Percentiles rank a stretch among this genome's conserved stretches.
These are phyloP conservation scores for Hura crepitans DNA, from an alignment of 441 rosid genomes.

Conservation along the genomic window DNA sequence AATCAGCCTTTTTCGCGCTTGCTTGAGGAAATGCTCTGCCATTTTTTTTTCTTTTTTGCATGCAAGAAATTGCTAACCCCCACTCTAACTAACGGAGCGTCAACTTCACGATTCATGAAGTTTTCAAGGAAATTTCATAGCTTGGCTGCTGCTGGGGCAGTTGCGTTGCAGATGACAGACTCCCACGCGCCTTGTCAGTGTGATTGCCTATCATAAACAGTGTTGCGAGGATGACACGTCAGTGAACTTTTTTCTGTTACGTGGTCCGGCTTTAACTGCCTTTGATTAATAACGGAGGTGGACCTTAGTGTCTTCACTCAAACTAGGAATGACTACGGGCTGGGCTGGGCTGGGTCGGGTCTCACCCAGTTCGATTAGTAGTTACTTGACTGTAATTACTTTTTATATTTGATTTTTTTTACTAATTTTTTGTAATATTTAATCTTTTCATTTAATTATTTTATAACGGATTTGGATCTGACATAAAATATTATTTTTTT, in stretches of 20 bases:
- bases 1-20: constrained; percentile 24
- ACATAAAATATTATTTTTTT: too few species aligned
- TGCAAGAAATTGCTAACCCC: not conserved
- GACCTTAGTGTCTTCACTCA: too few species aligned
- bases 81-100: constrained; percentile 8
- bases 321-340: not conserved
- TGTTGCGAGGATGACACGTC: constrained; percentile 15
- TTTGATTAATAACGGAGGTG: constrained; percentile 5
- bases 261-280: not conserved
- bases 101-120: not conserved
- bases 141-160: too few species aligned
- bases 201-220: constrained; percentile 16
- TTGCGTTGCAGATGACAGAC: not conserved
- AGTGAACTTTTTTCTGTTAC: not conserved
- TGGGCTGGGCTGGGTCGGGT: too few species aligned
- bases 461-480: too few species aligned
- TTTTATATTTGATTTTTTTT: too few species aligned
- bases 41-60: constrained; percentile 5
- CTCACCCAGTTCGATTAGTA: too few species aligned
- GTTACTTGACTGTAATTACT: too few species aligned
- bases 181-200: constrained; percentile 24
- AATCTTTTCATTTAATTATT: too few species aligned
- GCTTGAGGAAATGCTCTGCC: constrained; percentile 15
- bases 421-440: too few species aligned
- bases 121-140: too few species aligned